phyloP scores from a whole-genome alignment of 305 asterid genomes.

The Fraxinus albicans region DNA sequence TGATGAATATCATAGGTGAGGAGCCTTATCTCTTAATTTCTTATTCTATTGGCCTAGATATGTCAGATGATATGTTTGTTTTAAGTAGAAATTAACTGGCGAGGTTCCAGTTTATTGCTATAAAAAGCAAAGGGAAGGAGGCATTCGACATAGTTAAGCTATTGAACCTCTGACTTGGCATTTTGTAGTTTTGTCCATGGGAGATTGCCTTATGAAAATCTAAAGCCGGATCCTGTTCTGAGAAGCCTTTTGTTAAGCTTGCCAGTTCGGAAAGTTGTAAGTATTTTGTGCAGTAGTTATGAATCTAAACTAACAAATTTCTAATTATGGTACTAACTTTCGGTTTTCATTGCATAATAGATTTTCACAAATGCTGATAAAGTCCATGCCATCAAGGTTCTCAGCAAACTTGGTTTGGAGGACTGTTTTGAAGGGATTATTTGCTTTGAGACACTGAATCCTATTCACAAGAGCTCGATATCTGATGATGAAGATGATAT shows the following conservation, averaged over 20 bases:
- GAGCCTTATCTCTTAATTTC: not conserved
- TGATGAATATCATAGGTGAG: constrained; percentile 86
- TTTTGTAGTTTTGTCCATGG: constrained; percentile 85
- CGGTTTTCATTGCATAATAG: constrained; percentile 31
- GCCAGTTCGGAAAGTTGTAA: constrained; percentile 84
- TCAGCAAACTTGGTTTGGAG: constrained; percentile 65
- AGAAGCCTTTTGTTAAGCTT: constrained; percentile 71
- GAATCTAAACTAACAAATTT: not conserved
- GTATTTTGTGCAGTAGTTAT: constrained; percentile 12
- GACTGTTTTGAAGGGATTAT: constrained; percentile 91
- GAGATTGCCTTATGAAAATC: constrained; percentile 80
- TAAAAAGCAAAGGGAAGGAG: not conserved
- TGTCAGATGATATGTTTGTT: not conserved
- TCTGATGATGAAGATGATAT: constrained; percentile 79
- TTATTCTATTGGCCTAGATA: not conserved
- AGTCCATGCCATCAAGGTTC: constrained; percentile 70
- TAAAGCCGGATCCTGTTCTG: constrained; percentile 84
- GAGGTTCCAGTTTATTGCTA: not conserved
- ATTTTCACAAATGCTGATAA: constrained; percentile 92
- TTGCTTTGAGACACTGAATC: constrained; percentile 90
- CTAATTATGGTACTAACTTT: not conserved
- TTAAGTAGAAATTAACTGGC: not conserved
- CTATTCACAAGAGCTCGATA: constrained; percentile 50
- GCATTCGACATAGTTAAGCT: not conserved
- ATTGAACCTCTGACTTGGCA: not conserved